phyloP scores from a whole-genome alignment of 768 basidiomycete species.

The Lentinula aciculospora region DNA sequence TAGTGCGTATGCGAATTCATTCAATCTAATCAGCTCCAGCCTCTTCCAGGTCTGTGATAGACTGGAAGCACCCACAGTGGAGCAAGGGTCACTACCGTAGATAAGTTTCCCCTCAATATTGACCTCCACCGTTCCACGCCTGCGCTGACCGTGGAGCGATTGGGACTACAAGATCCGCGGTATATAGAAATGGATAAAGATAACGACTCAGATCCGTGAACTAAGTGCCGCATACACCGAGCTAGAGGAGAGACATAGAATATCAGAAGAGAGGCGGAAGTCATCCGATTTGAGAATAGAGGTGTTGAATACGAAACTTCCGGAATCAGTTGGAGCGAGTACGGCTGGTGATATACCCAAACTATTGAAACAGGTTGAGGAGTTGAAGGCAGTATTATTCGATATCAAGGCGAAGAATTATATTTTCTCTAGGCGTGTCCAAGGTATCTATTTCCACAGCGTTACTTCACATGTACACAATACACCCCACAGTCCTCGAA shows the following conservation, averaged over 20 bases:
- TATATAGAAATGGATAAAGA: too few species aligned
- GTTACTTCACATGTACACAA: neutral
- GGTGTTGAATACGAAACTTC: neutral
- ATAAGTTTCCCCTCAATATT: too few species aligned
- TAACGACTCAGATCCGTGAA: too few species aligned
- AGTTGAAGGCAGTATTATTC: neutral
- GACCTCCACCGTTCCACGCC: too few species aligned
- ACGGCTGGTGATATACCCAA: neutral
- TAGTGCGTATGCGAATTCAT: too few species aligned
- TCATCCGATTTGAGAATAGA: neutral
- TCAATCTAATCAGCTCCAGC: too few species aligned
- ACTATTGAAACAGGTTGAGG: neutral
- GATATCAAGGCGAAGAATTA: neutral
- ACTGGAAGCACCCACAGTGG: too few species aligned
- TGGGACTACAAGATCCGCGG: too few species aligned
- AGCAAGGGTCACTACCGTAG: too few species aligned
- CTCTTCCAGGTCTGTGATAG: too few species aligned
- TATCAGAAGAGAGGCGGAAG: neutral
- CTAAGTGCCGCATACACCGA: neutral
- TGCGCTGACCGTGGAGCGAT: too few species aligned
- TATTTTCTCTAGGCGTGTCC: neutral
- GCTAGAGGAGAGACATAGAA: neutral
- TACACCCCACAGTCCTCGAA: neutral
- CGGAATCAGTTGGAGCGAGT: neutral
- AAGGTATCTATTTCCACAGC: neutral